Percentiles rank a stretch among this genome's conserved stretches.
phyloP scores from a whole-genome alignment of 805 yeast genomes.

The Teunomyces barrocoloradensis region DNA sequence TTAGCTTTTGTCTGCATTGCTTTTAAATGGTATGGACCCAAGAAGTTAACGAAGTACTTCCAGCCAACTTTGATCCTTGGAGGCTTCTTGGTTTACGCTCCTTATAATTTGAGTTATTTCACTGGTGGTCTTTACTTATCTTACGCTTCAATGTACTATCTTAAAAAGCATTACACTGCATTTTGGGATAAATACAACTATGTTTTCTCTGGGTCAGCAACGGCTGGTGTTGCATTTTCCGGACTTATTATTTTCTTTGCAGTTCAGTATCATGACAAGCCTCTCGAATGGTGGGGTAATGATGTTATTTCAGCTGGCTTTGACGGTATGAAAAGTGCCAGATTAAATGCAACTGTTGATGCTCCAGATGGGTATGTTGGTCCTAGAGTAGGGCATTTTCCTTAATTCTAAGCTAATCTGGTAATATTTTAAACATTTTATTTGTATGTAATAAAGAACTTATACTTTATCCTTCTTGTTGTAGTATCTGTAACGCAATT shows the following conservation, averaged over 20 bases:
- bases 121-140: conserved; percentile 28
- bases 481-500: not conserved
- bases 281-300: conserved; percentile 33
- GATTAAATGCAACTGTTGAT: conserved; percentile 13
- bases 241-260: conserved; percentile 36
- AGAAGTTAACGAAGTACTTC: conserved; percentile 23
- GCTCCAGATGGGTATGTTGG: conserved; percentile 39
- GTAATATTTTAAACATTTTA: too few species aligned
- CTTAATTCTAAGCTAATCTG: conserved; percentile 4
- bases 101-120: conserved; percentile 30
- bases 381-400: conserved; percentile 26
- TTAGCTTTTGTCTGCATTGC: conserved; percentile 19
- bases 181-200: conserved; percentile 40
- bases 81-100: conserved; percentile 29
- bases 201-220: conserved; percentile 28
- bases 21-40: conserved; percentile 14
- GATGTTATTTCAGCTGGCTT: conserved; percentile 29
- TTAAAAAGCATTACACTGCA: conserved; percentile 23
- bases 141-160: conserved; percentile 25
- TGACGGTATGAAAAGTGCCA: conserved; percentile 22
- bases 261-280: conserved; percentile 30
- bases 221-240: conserved; percentile 35
- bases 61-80: conserved; percentile 36
- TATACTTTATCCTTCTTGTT: not conserved
- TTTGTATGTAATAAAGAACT: too few species aligned